phyloP scores from a whole-genome alignment of 2,329 filamentous ascomycete species.

The Alternaria hordeiaustralica region DNA sequence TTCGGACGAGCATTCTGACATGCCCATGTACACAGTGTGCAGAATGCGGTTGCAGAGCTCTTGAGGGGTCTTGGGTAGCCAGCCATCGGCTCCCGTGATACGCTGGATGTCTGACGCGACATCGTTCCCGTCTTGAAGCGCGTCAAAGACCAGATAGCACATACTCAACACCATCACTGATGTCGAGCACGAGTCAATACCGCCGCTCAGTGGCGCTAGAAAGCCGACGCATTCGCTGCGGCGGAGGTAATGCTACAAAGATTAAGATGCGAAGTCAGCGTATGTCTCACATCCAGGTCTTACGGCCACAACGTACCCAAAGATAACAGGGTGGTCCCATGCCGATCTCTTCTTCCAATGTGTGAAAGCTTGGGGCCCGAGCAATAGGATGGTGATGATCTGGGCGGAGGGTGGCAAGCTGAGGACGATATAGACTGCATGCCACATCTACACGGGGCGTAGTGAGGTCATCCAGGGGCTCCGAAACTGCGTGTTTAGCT shows the following conservation, averaged over 20 bases:
- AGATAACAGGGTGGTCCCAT: conserved; percentile 70
- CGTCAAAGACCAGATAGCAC: conserved; percentile 63
- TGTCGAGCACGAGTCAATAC: conserved; percentile 62
- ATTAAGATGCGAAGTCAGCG: too few relatives aligned
- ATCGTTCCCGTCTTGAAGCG: conserved; percentile 57
- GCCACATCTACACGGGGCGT: conserved; percentile 47
- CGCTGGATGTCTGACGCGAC: conserved; percentile 62
- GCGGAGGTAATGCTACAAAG: conserved; percentile 57
- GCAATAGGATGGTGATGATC: conserved; percentile 54
- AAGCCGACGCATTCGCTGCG: conserved; percentile 62
- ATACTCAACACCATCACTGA: conserved; percentile 47
- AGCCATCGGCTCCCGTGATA: conserved; percentile 59
- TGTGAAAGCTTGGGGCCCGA: conserved; percentile 37
- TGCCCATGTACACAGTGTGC: conserved; percentile 53
- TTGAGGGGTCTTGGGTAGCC: conserved; percentile 63
- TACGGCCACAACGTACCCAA: conserved; percentile 52
- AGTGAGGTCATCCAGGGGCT: background rate
- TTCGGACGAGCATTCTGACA: conserved; percentile 59
- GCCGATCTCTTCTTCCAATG: conserved; percentile 69
- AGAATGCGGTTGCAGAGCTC: conserved; percentile 67
- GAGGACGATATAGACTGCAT: conserved; percentile 62
- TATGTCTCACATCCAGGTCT: too few relatives aligned
- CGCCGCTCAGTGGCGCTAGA: conserved; percentile 64
- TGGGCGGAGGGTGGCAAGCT: conserved; percentile 52
- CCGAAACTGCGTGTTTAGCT: conserved; percentile 55